Percentiles rank a stretch among this genome's conserved stretches.
phyloP scores from a whole-genome alignment of 73 alveolate species.

The Stentor roeselii region DNA sequence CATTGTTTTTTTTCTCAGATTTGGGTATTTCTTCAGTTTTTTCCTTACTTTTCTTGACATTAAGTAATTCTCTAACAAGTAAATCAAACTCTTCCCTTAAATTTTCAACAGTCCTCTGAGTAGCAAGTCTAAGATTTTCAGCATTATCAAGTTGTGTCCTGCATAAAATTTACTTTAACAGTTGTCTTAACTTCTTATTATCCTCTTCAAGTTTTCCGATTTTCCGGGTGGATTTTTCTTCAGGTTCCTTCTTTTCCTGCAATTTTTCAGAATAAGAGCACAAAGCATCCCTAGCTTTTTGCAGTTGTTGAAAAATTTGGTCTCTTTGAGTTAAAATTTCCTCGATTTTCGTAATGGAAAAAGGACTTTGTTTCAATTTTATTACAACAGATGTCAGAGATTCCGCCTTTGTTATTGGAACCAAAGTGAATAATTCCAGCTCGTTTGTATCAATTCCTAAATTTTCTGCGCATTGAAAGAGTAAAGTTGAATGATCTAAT shows the following conservation, averaged over 20 bases:
- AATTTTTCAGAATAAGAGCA: constrained; percentile 3
- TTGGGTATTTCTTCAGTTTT: constrained; percentile 6
- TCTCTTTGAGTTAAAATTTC: neutral
- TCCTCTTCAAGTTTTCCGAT: constrained; percentile 47
- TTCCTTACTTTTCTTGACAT: constrained; percentile 15
- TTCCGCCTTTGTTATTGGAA: neutral
- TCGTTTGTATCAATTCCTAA: neutral
- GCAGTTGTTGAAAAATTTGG: neutral
- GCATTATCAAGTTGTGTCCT: constrained; percentile 52
- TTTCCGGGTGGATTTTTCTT: constrained; percentile 37
- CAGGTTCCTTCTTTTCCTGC: neutral
- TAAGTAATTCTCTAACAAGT: constrained; percentile 49
- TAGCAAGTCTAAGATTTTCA: constrained; percentile 59
- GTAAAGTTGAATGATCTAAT: neutral
- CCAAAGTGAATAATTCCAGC: neutral
- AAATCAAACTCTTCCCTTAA: constrained; percentile 61
- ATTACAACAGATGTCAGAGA: neutral
- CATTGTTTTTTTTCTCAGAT: neutral
- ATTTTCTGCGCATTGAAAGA: neutral
- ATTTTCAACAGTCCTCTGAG: constrained; percentile 57
- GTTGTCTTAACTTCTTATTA: constrained; percentile 55
- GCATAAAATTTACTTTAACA: constrained; percentile 37
- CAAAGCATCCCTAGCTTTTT: constrained; percentile 22
- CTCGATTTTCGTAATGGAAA: neutral
- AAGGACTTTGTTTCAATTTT: neutral